phyloP scores from a whole-genome alignment of 306 rosid species.

The Fragaria iinumae region DNA sequence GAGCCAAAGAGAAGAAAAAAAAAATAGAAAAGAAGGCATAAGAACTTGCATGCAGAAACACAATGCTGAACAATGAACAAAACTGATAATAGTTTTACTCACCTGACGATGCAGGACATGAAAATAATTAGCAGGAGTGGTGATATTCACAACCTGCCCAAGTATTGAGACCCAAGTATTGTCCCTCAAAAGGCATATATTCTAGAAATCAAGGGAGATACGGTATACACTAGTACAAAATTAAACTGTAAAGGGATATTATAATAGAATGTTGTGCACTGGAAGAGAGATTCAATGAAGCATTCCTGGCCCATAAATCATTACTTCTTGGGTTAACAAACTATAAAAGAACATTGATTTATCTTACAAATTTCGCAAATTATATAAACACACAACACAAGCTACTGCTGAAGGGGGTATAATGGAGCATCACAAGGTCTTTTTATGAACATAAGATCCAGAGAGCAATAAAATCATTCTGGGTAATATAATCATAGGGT shows the following conservation, averaged over 20 bases:
- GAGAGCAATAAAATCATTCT: background rate
- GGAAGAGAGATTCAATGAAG: background rate
- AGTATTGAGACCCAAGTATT: background rate
- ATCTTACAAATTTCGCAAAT: background rate
- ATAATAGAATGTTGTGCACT: background rate
- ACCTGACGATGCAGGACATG: conserved; percentile 97
- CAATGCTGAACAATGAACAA: conserved; percentile 11
- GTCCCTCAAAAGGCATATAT: background rate
- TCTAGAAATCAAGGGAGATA: background rate
- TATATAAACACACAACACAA: background rate
- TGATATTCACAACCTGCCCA: conserved; percentile 95
- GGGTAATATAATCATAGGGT: background rate
- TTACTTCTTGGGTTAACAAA: background rate
- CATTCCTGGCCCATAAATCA: background rate
- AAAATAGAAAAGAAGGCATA: too few species aligned
- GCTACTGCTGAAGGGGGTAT: background rate
- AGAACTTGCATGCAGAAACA: background rate
- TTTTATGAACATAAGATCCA: background rate
- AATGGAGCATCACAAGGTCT: background rate
- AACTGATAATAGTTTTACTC: conserved; percentile 23
- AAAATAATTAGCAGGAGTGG: conserved; percentile 98
- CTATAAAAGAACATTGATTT: background rate
- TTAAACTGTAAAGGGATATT: background rate
- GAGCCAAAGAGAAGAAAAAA: background rate
- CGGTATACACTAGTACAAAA: background rate